Evolutionary conservation across 345 rosid species (phyloP), one percentile per base, ranked within the genome.

Genomic region (Boechera divaricarpa): DNA sequence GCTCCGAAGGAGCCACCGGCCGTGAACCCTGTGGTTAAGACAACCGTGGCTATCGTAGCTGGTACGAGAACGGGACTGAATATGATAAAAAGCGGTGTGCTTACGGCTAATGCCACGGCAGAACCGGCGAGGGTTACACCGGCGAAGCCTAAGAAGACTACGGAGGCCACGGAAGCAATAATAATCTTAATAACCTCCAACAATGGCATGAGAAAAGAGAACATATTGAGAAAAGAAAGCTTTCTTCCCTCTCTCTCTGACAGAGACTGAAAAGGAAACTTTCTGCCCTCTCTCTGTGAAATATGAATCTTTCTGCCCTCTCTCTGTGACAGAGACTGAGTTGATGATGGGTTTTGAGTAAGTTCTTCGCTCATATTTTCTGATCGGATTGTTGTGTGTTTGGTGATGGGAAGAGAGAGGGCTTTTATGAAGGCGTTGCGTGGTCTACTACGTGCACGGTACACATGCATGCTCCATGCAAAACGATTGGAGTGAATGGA

Each of bases 11-110:
- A 85, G 5, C 88, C 87, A 1, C 93, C 85, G 16, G 92, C 77
- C 32, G 85, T 35, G 82, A 93, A 85, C 21, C 98, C 97, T 59
- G 76, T 74, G 60, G 77, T 69, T 53, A 91, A 31, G 48, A 91
- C 81, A 24, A 79, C 75, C 28, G 78, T 80, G 0, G 86, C 74
- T 72, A 91, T 72, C 15, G 87, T 80, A 2, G 94, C 92, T 1
- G 97, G 98, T 75, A 93, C 85, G n/a, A 93, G 85, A 33, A 93
- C 86, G 0, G 97, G 98, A 73, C 97, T 93, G 86, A 86, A 89
- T 31, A 91, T 84, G 76, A 93, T 86, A 51, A 91, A 73, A 60
- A 93, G 76, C 1, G 97, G 98, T 6, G 94, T 87, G 72, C 86
- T 87, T 1, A 91, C 54, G 76, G 82, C 81, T 59, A 93, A 83